These are phyloP conservation scores for Scedosporium dehoogii DNA, from an alignment of 2,329 filamentous ascomycete genomes.

Conservation along the genomic window DNA sequence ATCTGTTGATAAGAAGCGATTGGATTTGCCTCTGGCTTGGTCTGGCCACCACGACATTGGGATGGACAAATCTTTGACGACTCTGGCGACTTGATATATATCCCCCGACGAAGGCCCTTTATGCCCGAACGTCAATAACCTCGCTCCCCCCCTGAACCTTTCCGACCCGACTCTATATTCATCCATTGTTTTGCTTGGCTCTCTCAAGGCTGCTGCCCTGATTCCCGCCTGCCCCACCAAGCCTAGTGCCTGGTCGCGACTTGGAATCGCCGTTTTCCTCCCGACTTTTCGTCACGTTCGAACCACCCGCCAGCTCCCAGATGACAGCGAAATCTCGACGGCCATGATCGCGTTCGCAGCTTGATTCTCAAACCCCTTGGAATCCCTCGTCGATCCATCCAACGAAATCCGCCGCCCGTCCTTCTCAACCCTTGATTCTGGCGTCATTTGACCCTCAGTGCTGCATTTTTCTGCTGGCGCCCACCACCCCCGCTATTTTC, in stretches of 20 bases:
- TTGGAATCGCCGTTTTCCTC: background rate
- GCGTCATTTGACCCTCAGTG: too few relatives aligned
- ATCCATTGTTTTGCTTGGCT: background rate
- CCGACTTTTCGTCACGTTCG: background rate
- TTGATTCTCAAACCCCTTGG: background rate
- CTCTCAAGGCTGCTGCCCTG: background rate
- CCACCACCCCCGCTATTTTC: too few relatives aligned
- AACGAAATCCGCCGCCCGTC: background rate
- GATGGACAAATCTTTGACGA: background rate
- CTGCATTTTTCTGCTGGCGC: too few relatives aligned
- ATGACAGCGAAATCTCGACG: background rate
- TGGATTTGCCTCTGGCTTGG: background rate
- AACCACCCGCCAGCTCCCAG: background rate
- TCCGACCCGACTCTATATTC: background rate
- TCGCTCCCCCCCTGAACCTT: background rate
- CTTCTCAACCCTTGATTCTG: too few relatives aligned
- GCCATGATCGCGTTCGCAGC: background rate
- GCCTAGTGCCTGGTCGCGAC: background rate
- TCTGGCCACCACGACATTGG: background rate
- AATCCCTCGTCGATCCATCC: background rate
- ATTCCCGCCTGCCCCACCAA: background rate
- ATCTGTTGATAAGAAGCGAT: background rate
- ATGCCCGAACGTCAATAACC: too few relatives aligned
- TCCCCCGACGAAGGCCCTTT: too few relatives aligned
- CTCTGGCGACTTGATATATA: background rate